Evolutionary conservation across 2,329 filamentous ascomycete species (phyloP).

Genomic region (Stagonosporopsis cucurbitacearum): DNA sequence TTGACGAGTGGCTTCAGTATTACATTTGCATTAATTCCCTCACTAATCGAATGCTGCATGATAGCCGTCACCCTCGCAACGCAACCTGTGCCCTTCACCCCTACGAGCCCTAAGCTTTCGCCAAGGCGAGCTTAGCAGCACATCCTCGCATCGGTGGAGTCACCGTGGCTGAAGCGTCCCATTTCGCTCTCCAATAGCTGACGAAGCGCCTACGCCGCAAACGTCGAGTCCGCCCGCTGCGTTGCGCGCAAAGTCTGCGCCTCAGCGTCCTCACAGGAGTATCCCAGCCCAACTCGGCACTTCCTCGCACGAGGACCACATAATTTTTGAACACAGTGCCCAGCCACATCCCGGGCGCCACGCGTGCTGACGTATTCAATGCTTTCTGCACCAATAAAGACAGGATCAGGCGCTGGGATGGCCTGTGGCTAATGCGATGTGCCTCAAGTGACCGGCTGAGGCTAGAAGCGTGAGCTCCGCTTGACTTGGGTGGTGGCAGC

Average conservation of each 20-base stretch:
- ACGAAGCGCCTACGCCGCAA: conserved; percentile 12
- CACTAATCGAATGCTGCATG: conserved; percentile 1
- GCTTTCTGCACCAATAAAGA: conserved; percentile 20
- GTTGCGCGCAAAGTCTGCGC: neutral
- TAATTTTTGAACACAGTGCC: neutral
- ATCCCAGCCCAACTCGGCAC: neutral
- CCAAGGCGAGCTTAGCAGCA: conserved; percentile 31
- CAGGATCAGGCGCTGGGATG: neutral
- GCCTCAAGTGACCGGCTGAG: conserved; percentile 7
- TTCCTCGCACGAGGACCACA: neutral
- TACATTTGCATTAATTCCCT: neutral
- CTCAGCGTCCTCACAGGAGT: neutral
- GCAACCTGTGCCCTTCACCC: neutral
- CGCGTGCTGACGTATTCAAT: conserved; percentile 19
- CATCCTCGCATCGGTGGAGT: conserved; percentile 6
- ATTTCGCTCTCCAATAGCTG: conserved; percentile 3
- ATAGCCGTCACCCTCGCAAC: conserved; percentile 6
- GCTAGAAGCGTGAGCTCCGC: conserved; percentile 16
- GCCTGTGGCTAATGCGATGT: conserved; percentile 16
- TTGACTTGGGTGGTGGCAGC: conserved; percentile 4
- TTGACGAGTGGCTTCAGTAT: neutral
- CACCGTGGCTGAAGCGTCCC: neutral
- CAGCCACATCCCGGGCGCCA: conserved; percentile 8
- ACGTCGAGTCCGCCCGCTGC: neutral
- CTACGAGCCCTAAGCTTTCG: conserved; percentile 27